Base-by-base conservation (phyloP, 768 basidiomycete species). In the Pulveroboletus ravenelii region DNA sequence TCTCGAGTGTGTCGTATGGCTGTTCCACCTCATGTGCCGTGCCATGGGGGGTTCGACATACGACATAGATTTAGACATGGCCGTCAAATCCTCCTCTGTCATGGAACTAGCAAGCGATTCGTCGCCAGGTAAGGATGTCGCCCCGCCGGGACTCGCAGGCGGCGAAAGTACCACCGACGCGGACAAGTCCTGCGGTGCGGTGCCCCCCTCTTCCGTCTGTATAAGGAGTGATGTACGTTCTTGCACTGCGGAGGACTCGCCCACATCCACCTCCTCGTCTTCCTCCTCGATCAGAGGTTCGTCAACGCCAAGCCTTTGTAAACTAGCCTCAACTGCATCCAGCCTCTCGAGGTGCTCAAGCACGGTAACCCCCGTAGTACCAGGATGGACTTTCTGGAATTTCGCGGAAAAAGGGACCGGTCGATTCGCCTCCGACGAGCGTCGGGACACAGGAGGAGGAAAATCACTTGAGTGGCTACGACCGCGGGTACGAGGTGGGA, bases 331-430 rank as follows among this genome's bases (percentile, higher is more conserved):
- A 15, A 88, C 87, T 14, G 81, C 85, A 62, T 93, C 91, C 41
- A 93, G 69, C 41, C 87, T 81, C 62, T 93, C 91, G 56, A 93
- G 75, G 57, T 92, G 89, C 60, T 89, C 87, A 34, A 93, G 75
- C 42, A 93, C 84, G 10, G 82, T 85, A 23, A 93, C 89, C 10
- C 91, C 91, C 0, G 89, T 92, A 27, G 89, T 90, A 34, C 87
- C 88, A 41, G 89, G 89, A 62, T 89, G 87, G 31, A 91, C 84
- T 42, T 83, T 79, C 62, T 86, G 81, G 67, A 88, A 87, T 69
- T 90, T 91, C n/a, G 84, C 79, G 12, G 84, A 82, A 65, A 92
- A 89, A 4, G 89, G 87, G 13, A 92, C 85, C 0, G 90, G 89
- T 31, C 90, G 78, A 17, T 81, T 76, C 23, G 76, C 74, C 42